These are phyloP conservation scores for Gossypium sturtianum DNA, from an alignment of 345 rosid genomes.

Conservation along the genomic window DNA sequence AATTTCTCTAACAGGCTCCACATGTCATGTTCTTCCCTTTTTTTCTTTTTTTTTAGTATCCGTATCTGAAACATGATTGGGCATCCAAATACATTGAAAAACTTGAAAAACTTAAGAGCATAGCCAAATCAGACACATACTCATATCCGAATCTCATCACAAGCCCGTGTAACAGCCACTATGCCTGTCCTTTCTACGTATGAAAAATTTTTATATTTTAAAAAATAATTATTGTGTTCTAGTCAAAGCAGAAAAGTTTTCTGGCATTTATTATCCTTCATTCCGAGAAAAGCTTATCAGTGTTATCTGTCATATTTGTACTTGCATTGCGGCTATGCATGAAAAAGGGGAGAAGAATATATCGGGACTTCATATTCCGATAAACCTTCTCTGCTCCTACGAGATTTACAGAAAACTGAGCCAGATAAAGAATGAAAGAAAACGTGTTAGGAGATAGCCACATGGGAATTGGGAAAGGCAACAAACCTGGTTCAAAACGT, in stretches of 20 bases:
- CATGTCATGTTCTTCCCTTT: neutral
- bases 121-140: too few relatives aligned
- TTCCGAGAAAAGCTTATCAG: neutral
- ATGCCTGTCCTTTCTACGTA: too few relatives aligned
- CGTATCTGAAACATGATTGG: too few relatives aligned
- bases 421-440: neutral
- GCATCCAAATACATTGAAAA: too few relatives aligned
- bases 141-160: too few relatives aligned
- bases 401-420: neutral
- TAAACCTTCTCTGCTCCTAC: neutral
- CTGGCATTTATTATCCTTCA: neutral
- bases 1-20: neutral
- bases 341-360: neutral
- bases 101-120: too few relatives aligned
- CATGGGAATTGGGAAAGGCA: neutral
- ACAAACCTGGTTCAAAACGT: conserved; percentile 87
- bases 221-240: too few relatives aligned
- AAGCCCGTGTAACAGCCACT: too few relatives aligned
- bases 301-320: neutral
- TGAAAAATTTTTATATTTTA: too few relatives aligned
- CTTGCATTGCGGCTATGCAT: neutral
- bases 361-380: neutral
- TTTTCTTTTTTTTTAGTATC: too few relatives aligned
- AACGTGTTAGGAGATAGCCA: neutral
- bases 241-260: too few relatives aligned